Evolutionary conservation across 768 basidiomycete species (phyloP).

Genomic region (Suillus occidentalis): DNA sequence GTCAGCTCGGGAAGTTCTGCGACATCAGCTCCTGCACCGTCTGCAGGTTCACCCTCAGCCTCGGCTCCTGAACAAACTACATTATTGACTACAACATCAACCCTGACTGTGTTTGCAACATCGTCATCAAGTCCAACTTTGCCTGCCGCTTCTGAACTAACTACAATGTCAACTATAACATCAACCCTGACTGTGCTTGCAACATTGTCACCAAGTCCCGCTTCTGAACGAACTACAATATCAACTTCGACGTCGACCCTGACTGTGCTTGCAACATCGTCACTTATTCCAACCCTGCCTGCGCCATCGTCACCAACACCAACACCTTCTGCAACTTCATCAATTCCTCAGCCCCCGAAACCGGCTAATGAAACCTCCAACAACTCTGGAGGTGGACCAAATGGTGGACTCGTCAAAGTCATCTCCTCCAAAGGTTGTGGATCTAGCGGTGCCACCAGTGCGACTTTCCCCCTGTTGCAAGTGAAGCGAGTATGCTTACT

Average conservation of each 20-base stretch:
- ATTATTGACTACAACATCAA: neutral
- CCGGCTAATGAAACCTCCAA: neutral
- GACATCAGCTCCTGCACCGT: neutral
- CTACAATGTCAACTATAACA: neutral
- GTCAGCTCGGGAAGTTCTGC: neutral
- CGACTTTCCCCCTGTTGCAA: constrained; percentile 14
- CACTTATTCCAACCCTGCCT: neutral
- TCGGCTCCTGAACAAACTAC: neutral
- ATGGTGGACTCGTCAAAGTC: constrained; percentile 34
- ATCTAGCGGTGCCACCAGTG: constrained; percentile 49
- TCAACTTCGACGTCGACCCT: neutral
- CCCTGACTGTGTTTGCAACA: neutral
- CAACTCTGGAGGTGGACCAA: constrained; percentile 12
- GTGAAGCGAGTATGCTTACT: neutral
- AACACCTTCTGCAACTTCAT: neutral
- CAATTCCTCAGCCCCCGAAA: constrained; percentile 5
- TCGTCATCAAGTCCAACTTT: neutral
- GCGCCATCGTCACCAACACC: neutral
- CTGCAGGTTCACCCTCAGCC: neutral
- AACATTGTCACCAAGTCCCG: neutral
- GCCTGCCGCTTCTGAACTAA: neutral
- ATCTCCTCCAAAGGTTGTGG: constrained; percentile 41
- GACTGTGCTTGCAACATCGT: neutral
- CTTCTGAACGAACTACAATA: neutral
- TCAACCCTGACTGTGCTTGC: neutral